phyloP scores from a whole-genome alignment of 495 filamentous ascomycete genomes.

The Xylaria scruposa region DNA sequence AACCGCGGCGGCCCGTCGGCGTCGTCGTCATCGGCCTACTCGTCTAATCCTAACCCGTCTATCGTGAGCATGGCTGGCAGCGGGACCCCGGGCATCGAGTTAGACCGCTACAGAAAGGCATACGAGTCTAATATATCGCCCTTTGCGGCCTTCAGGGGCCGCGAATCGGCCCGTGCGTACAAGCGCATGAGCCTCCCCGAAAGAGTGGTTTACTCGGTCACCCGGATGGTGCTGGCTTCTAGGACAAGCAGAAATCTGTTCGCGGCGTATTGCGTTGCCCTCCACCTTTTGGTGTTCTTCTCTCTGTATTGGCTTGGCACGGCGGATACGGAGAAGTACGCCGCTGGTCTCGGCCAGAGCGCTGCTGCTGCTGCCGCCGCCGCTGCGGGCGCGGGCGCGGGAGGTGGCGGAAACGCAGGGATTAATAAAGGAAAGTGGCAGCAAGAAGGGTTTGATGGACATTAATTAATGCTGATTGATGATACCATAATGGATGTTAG shows the following conservation, averaged over 20 bases:
- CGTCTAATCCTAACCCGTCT: conserved; percentile 74
- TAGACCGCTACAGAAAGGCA: conserved; percentile 89
- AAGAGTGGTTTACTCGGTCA: conserved; percentile 87
- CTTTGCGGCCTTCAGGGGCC: conserved; percentile 91
- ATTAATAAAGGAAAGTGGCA: conserved; percentile 41
- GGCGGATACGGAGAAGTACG: conserved; percentile 47
- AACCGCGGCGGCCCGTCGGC: conserved; percentile 67
- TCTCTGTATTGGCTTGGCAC: conserved; percentile 86
- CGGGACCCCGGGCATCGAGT: conserved; percentile 62
- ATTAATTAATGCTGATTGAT: conserved; percentile 28
- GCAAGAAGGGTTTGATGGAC: conserved; percentile 49
- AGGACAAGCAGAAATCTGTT: conserved; percentile 92
- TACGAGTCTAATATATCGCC: conserved; percentile 96
- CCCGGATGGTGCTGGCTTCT: conserved; percentile 87
- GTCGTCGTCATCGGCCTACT: conserved; percentile 75
- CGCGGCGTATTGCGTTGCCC: conserved; percentile 87
- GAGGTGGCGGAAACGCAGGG: conserved; percentile 30
- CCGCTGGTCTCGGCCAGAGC: conserved; percentile 41
- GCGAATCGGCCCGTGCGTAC: conserved; percentile 90
- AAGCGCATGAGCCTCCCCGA: conserved; percentile 94
- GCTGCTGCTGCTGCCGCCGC: conserved; percentile 44
- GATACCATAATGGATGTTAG: neutral
- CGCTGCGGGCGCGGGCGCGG: conserved; percentile 36
- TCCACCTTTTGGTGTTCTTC: conserved; percentile 85
- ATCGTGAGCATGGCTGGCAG: conserved; percentile 63